Conservation (phyloP, 2,329 filamentous ascomycete genomes). For the Stemphylium lycopersici region DNA sequence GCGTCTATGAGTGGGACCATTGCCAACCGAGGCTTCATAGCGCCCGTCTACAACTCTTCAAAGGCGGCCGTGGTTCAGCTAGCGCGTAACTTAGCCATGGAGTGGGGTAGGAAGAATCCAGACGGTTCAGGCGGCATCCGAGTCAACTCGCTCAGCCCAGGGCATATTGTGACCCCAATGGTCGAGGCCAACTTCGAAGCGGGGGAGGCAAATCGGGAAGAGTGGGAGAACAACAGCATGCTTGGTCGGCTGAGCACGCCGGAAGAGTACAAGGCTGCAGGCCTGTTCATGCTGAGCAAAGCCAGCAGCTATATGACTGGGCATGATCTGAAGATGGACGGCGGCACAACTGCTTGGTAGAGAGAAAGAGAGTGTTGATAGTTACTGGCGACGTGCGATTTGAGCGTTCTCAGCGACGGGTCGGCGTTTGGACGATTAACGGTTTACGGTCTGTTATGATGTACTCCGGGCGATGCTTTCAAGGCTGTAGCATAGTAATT, state of each 20-base stretch:
- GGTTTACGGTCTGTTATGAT: not conserved
- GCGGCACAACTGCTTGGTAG: slow-evolving; percentile 45
- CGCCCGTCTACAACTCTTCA: slow-evolving; percentile 74
- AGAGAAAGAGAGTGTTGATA: not conserved
- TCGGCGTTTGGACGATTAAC: not conserved
- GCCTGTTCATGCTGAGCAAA: slow-evolving; percentile 43
- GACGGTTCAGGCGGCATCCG: slow-evolving; percentile 70
- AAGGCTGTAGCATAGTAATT: not conserved
- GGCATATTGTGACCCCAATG: slow-evolving; percentile 83
- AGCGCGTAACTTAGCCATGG: slow-evolving; percentile 69
- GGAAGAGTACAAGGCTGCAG: slow-evolving; percentile 45
- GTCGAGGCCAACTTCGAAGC: slow-evolving; percentile 76
- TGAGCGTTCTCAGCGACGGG: slow-evolving; percentile 4
- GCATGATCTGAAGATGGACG: slow-evolving; percentile 43
- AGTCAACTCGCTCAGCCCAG: slow-evolving; percentile 79
- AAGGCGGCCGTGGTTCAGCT: slow-evolving; percentile 77
- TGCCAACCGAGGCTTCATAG: slow-evolving; percentile 66
- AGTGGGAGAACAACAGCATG: slow-evolving; percentile 86
- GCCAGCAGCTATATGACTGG: slow-evolving; percentile 49
- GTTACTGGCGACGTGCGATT: not conserved
- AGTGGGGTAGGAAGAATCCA: slow-evolving; percentile 59
- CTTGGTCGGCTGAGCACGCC: slow-evolving; percentile 55
- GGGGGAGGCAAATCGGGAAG: slow-evolving; percentile 65
- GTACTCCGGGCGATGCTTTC: not conserved
- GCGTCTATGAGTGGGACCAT: slow-evolving; percentile 67